Evolutionary conservation across 1,284 basidiomycete species (phyloP).

Genomic region (Cerioporus squamosus): DNA sequence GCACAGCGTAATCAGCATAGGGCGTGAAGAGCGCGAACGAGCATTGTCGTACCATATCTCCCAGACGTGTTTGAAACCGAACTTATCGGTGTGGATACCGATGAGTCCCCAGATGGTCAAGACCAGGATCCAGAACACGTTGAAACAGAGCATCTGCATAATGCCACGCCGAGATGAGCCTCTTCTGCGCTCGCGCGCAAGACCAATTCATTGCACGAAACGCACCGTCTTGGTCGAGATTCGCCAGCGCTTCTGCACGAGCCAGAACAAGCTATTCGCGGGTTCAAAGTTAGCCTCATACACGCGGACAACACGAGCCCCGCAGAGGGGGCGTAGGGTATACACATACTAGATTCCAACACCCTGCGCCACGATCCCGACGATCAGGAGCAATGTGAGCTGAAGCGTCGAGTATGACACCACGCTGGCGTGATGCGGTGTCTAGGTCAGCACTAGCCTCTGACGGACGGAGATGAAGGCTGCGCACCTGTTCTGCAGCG

Average conservation of each 20-base stretch:
- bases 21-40: neutral
- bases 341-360: constrained; percentile 72
- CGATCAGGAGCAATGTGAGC: constrained; percentile 72
- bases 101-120: constrained; percentile 79
- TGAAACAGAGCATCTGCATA: constrained; percentile 70
- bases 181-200: no score
- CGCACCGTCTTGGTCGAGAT: constrained; percentile 73
- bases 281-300: no score
- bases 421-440: constrained; percentile 38
- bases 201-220: constrained; percentile 1
- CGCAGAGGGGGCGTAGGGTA: no score
- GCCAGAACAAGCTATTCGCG: constrained; percentile 65
- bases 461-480: neutral
- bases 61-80: constrained; percentile 85
- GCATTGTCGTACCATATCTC: constrained; percentile 65
- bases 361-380: constrained; percentile 77
- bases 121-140: constrained; percentile 74
- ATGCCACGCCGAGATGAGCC: no score
- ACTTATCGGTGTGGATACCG: constrained; percentile 73
- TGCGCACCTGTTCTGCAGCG: constrained; percentile 69
- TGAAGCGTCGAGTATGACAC: constrained; percentile 71
- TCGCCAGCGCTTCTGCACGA: constrained; percentile 73
- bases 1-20: neutral
- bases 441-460: neutral
- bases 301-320: no score